These are phyloP conservation scores for Aethionema arabicum DNA, from an alignment of 345 rosid genomes.

Conservation along the genomic window DNA sequence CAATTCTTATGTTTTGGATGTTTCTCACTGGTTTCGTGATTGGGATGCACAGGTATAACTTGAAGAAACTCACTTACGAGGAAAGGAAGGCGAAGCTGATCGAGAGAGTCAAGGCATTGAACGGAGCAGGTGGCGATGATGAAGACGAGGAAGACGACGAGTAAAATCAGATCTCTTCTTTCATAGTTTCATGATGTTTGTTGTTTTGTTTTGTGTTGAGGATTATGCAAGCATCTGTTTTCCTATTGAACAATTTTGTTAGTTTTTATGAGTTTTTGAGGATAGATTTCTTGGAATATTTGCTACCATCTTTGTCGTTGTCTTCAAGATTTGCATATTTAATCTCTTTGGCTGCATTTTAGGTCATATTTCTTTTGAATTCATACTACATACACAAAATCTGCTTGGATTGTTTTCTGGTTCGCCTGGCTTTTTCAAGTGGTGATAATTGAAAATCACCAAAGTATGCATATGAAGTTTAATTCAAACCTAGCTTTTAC, in stretches of 20 bases:
- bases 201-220: background rate
- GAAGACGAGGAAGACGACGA: constrained; percentile 37
- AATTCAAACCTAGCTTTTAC: too few relatives aligned
- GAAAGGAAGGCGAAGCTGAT: constrained; percentile 49
- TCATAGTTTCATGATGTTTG: background rate
- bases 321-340: too few relatives aligned
- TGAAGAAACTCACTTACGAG: constrained; percentile 54
- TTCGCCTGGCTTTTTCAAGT: too few relatives aligned
- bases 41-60: constrained; percentile 43
- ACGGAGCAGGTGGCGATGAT: constrained; percentile 32
- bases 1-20: background rate
- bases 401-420: too few relatives aligned
- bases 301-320: too few relatives aligned
- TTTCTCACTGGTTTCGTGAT: background rate
- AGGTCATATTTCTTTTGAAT: too few relatives aligned
- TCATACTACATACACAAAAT: too few relatives aligned
- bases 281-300: too few relatives aligned
- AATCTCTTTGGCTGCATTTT: too few relatives aligned
- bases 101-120: constrained; percentile 48
- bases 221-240: background rate
- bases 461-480: too few relatives aligned
- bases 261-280: too few relatives aligned
- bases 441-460: too few relatives aligned
- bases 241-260: background rate
- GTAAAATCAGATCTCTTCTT: constrained; percentile 4